Evolutionary conservation across 257 asterid genomes (phyloP).

Genomic region (Marsdenia floribunda): DNA sequence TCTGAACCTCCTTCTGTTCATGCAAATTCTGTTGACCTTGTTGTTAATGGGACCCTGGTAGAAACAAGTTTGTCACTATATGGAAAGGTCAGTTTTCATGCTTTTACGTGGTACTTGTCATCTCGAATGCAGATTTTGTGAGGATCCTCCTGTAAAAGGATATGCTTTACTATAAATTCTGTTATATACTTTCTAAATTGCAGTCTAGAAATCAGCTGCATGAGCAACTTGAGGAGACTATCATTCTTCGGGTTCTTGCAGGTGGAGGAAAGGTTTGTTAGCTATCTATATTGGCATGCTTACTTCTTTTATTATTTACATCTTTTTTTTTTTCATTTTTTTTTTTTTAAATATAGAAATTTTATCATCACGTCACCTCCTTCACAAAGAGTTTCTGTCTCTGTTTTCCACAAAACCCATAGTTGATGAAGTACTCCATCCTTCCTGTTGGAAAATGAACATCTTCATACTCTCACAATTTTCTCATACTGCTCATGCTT

Average conservation of each 20-base stretch:
- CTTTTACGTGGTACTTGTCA: slow-evolving; percentile 11
- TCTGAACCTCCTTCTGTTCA: slow-evolving; percentile 36
- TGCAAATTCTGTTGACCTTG: slow-evolving; percentile 73
- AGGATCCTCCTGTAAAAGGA: slow-evolving; percentile 16
- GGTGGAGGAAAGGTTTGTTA: slow-evolving; percentile 91
- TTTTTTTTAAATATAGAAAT: background rate
- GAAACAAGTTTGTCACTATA: slow-evolving; percentile 77
- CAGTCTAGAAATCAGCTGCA: slow-evolving; percentile 60
- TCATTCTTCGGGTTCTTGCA: slow-evolving; percentile 81
- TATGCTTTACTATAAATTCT: slow-evolving; percentile 12
- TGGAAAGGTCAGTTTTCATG: slow-evolving; percentile 62
- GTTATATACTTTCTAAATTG: slow-evolving; percentile 23
- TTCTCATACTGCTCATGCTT: background rate
- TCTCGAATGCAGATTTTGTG: slow-evolving; percentile 16
- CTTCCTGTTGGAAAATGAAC: background rate
- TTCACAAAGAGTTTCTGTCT: background rate
- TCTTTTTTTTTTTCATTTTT: background rate
- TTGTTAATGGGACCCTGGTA: slow-evolving; percentile 72
- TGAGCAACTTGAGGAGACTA: slow-evolving; percentile 52
- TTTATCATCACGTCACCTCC: background rate
- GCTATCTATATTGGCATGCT: slow-evolving; percentile 7
- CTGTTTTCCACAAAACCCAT: background rate
- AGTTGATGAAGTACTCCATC: background rate
- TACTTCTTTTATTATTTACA: background rate
- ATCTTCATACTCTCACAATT: background rate